phyloP scores from a whole-genome alignment of 2,329 filamentous ascomycete genomes.

The Pseudogymnoascus sp. region DNA sequence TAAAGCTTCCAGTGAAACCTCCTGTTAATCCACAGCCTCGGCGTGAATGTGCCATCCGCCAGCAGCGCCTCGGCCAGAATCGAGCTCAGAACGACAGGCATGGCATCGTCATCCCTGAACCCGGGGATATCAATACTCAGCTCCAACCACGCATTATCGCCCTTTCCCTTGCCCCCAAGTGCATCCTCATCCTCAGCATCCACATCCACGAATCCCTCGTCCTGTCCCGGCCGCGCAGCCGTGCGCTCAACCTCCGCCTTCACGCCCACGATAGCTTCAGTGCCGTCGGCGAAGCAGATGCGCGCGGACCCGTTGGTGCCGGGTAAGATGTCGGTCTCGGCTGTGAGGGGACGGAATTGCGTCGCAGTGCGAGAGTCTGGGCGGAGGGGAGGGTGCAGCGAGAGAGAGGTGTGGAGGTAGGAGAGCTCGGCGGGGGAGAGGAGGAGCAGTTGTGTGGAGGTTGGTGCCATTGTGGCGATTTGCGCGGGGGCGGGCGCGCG shows the following conservation, averaged over 20 bases:
- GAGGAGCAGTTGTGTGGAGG: constrained; percentile 53
- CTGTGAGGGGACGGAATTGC: constrained; percentile 84
- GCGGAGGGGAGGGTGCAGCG: constrained; percentile 73
- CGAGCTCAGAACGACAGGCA: constrained; percentile 77
- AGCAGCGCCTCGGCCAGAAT: constrained; percentile 86
- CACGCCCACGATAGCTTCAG: constrained; percentile 89
- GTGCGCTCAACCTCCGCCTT: constrained; percentile 91
- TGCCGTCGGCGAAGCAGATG: constrained; percentile 90
- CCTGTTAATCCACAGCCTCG: constrained; percentile 75
- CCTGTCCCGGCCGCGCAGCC: constrained; percentile 21
- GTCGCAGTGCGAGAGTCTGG: constrained; percentile 75
- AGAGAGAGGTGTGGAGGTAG: constrained; percentile 84
- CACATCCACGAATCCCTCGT: constrained; percentile 22
- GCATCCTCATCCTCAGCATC: constrained; percentile 34
- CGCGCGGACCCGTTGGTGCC: constrained; percentile 87
- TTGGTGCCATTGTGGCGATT: constrained; percentile 46
- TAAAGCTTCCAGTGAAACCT: constrained; percentile 96
- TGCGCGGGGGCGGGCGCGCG: not conserved
- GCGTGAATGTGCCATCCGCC: constrained; percentile 59
- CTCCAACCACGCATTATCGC: constrained; percentile 70
- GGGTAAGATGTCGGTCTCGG: constrained; percentile 84
- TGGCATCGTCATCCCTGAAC: constrained; percentile 79
- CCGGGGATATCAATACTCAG: constrained; percentile 88
- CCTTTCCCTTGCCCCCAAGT: constrained; percentile 35
- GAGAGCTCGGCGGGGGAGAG: constrained; percentile 94